Evolutionary conservation across 306 rosid genomes (phyloP).

Genomic region (Trifolium pratense): DNA sequence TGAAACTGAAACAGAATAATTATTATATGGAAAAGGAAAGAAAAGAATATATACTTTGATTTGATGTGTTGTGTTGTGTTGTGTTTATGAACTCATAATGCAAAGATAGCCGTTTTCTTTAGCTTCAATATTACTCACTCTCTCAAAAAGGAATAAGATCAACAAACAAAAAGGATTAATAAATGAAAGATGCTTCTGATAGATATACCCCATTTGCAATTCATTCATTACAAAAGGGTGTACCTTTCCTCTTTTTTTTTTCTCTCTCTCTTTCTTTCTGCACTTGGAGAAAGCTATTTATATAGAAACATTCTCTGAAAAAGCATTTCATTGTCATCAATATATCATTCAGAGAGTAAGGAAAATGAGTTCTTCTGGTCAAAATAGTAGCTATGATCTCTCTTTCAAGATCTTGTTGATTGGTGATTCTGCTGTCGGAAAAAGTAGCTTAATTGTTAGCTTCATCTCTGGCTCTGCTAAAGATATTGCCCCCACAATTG

Average conservation of each 20-base stretch:
- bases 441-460: constrained; percentile 87
- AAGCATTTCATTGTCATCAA: constrained; percentile 49
- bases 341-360: constrained; percentile 20
- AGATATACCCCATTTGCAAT: constrained; percentile 36
- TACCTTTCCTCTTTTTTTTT: not conserved
- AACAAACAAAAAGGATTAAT: not conserved
- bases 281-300: constrained; percentile 12
- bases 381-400: constrained; percentile 77
- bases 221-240: too few species aligned
- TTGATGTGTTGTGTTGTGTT: constrained; percentile 52
- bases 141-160: too few species aligned
- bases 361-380: constrained; percentile 84
- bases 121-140: constrained; percentile 50
- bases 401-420: constrained; percentile 94
- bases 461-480: constrained; percentile 71
- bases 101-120: constrained; percentile 66
- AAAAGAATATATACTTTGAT: constrained; percentile 69
- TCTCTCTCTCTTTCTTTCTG: constrained; percentile 26
- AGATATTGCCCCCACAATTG: constrained; percentile 84
- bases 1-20: not conserved
- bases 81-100: constrained; percentile 48
- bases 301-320: constrained; percentile 25
- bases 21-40: constrained; percentile 33
- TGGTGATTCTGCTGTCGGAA: constrained; percentile 98
- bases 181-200: constrained; percentile 39